These are phyloP conservation scores for Quercus berberidifolia DNA, from an alignment of 306 rosid species.

Conservation along the genomic window DNA sequence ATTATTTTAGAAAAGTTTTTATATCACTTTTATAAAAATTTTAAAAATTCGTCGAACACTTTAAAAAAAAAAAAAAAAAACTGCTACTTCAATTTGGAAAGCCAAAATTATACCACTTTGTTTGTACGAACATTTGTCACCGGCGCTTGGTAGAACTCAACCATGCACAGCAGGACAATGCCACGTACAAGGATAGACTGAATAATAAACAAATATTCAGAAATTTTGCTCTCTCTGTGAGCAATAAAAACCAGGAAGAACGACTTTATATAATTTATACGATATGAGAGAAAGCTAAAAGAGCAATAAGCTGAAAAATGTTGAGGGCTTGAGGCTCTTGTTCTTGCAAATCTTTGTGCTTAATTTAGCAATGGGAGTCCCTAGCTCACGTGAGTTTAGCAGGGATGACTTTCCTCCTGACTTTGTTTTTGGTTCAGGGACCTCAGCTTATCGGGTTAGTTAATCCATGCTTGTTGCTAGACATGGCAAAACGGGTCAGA, in stretches of 20 bases:
- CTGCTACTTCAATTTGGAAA: too few species aligned
- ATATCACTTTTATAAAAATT: too few species aligned
- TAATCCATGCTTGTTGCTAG: background rate
- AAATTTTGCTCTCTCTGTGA: too few species aligned
- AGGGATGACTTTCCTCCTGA: slow-evolving; percentile 57
- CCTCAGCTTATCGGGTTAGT: slow-evolving; percentile 72
- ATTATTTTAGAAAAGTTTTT: too few species aligned
- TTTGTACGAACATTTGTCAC: too few species aligned
- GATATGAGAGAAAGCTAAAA: background rate
- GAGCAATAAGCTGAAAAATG: background rate
- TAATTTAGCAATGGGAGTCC: background rate
- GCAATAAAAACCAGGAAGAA: background rate
- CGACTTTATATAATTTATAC: background rate
- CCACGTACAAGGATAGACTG: background rate
- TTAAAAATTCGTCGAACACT: too few species aligned
- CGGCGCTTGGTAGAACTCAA: too few species aligned
- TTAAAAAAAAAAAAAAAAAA: too few species aligned
- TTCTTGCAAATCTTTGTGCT: background rate
- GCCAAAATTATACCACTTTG: too few species aligned
- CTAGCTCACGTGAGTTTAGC: slow-evolving; percentile 15
- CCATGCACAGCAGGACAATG: too few species aligned
- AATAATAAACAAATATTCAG: too few species aligned
- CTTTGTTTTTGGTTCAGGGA: slow-evolving; percentile 65
- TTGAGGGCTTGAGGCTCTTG: background rate
- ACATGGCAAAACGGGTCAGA: too few species aligned